phyloP scores from a whole-genome alignment of 176 grass and related monocot species.

The Aegilops longissima region DNA sequence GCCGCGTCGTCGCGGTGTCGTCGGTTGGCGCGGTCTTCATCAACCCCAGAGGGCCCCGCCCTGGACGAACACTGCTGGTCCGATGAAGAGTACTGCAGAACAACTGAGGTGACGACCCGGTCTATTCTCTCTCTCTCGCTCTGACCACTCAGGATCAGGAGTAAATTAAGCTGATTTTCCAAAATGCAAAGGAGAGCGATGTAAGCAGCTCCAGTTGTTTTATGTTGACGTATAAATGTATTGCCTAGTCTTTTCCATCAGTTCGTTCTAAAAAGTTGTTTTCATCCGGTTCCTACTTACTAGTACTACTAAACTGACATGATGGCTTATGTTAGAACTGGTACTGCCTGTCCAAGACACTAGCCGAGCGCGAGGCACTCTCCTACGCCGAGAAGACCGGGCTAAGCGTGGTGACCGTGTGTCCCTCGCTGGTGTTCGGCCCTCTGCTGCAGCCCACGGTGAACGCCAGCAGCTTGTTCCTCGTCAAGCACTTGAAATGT shows the following conservation, averaged over 20 bases:
- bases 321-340: background rate
- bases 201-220: too few relatives aligned
- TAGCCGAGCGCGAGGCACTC: conserved; percentile 50
- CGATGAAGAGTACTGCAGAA: conserved; percentile 53
- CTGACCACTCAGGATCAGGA: too few relatives aligned
- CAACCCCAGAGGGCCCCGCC: conserved; percentile 43
- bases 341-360: conserved; percentile 59
- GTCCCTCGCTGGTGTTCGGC: conserved; percentile 45
- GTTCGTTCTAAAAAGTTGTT: too few relatives aligned
- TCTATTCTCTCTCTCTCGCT: too few relatives aligned
- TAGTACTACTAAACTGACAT: too few relatives aligned
- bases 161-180: too few relatives aligned
- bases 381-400: background rate
- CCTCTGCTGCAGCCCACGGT: conserved; percentile 60
- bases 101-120: conserved; percentile 34
- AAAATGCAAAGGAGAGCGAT: too few relatives aligned
- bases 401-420: conserved; percentile 55
- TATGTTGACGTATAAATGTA: too few relatives aligned
- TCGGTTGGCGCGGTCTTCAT: conserved; percentile 38
- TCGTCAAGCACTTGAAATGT: conserved; percentile 48
- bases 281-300: too few relatives aligned
- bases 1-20: conserved; percentile 66
- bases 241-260: too few relatives aligned
- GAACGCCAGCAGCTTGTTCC: conserved; percentile 42
- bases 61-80: conserved; percentile 71